A percentile compares a stretch with the other conserved stretches of the same genome.
Evolutionary conservation across 257 asterid genomes (phyloP).

Genomic region (Linaria vulgaris): DNA sequence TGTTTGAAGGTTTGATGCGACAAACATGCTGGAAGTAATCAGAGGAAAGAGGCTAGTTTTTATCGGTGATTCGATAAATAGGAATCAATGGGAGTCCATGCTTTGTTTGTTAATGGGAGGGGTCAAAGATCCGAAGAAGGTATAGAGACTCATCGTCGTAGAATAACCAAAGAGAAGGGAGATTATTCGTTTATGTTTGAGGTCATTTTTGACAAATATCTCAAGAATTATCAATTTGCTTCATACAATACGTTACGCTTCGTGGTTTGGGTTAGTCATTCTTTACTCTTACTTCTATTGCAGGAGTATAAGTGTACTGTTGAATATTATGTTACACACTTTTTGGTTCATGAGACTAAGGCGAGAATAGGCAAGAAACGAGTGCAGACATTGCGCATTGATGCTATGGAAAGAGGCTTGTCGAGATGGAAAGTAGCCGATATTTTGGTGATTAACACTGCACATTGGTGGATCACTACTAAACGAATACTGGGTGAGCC

Average conservation of each 20-base stretch:
- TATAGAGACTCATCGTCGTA: constrained; percentile 80
- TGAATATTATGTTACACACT: constrained; percentile 82
- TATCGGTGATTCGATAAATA: constrained; percentile 85
- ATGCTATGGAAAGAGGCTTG: constrained; percentile 75
- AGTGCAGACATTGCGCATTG: constrained; percentile 69
- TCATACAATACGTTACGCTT: neutral
- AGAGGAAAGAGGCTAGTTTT: constrained; percentile 89
- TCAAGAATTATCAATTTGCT: neutral
- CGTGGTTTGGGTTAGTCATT: neutral
- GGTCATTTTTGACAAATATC: constrained; percentile 60
- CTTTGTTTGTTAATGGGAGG: constrained; percentile 79
- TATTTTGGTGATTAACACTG: constrained; percentile 85
- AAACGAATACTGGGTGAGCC: constrained; percentile 86
- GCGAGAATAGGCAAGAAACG: constrained; percentile 74
- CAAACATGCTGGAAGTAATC: constrained; percentile 75
- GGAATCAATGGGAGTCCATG: constrained; percentile 97
- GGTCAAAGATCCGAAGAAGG: constrained; percentile 71
- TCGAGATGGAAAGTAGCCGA: constrained; percentile 91
- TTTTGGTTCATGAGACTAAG: constrained; percentile 78
- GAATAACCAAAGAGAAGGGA: constrained; percentile 79
- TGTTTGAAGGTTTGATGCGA: constrained; percentile 72
- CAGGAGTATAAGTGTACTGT: constrained; percentile 85
- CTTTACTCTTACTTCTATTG: constrained; percentile 1
- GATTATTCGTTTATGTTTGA: constrained; percentile 79
- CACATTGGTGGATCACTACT: constrained; percentile 95